phyloP scores from a whole-genome alignment of 345 rosid genomes.

The Abelmoschus esculentus region DNA sequence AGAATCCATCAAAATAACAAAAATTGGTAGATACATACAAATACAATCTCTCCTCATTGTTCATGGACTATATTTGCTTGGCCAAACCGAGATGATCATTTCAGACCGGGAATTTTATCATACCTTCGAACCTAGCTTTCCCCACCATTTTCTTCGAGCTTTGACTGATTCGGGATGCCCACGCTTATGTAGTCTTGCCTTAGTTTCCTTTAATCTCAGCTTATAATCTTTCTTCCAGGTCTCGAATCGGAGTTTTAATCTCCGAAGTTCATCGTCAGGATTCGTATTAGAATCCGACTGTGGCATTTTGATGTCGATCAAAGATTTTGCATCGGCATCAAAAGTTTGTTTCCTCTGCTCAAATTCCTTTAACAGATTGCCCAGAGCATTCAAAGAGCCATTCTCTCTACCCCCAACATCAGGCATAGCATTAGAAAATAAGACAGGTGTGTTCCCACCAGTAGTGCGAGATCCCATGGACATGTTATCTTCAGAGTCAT shows the following conservation, averaged over 20 bases:
- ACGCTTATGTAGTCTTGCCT: slow-evolving; percentile 53
- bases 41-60: not conserved
- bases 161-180: slow-evolving; percentile 39
- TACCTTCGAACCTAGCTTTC: slow-evolving; percentile 32
- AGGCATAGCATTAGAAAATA: too few species aligned
- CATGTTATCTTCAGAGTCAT: too few species aligned
- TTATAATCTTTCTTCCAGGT: slow-evolving; percentile 92
- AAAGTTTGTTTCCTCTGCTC: too few species aligned
- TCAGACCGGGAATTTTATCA: not conserved
- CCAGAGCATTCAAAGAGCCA: too few species aligned
- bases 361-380: too few species aligned
- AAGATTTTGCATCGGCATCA: too few species aligned
- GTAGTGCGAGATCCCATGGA: too few species aligned
- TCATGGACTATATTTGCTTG: not conserved
- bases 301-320: slow-evolving; percentile 23
- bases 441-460: too few species aligned
- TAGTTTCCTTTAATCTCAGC: slow-evolving; percentile 59
- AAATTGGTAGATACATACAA: slow-evolving; percentile 24
- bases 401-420: too few species aligned
- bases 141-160: slow-evolving; percentile 86
- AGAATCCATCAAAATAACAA: slow-evolving; percentile 19
- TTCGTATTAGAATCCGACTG: slow-evolving; percentile 28
- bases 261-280: slow-evolving; percentile 59
- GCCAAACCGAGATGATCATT: not conserved
- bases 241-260: slow-evolving; percentile 58